These are phyloP conservation scores for Solanum sejunctum DNA, from an alignment of 257 asterid species.

Conservation along the genomic window DNA sequence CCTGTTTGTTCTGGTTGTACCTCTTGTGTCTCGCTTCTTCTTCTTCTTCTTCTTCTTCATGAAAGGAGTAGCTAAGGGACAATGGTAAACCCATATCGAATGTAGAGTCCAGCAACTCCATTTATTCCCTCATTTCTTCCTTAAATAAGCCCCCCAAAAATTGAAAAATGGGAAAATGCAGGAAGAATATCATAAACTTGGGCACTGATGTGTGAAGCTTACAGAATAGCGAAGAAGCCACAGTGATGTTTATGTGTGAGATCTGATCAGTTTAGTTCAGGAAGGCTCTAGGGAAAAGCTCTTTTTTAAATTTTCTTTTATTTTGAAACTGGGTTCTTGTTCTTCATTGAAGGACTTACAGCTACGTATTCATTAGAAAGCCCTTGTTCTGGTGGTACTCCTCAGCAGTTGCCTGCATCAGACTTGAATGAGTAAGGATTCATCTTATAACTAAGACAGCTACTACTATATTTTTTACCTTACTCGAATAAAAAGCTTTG, in stretches of 20 bases:
- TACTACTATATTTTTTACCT: background rate
- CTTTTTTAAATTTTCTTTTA: background rate
- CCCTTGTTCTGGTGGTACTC: conserved; percentile 40
- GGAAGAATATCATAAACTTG: background rate
- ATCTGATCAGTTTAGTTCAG: background rate
- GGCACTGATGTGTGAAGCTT: background rate
- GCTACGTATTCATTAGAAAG: conserved; percentile 57
- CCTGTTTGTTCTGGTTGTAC: background rate
- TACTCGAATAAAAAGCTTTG: background rate
- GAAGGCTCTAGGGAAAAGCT: background rate
- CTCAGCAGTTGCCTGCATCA: conserved; percentile 50
- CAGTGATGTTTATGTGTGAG: background rate
- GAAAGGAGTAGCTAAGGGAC: background rate
- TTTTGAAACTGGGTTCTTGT: conserved; percentile 5
- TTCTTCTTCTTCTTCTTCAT: background rate
- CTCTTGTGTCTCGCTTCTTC: background rate
- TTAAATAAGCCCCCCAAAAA: background rate
- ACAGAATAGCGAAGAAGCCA: background rate
- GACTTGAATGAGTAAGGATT: conserved; percentile 63
- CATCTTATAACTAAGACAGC: background rate
- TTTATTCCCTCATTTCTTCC: background rate
- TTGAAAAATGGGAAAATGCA: background rate
- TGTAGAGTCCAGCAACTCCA: background rate
- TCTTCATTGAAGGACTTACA: conserved; percentile 23
- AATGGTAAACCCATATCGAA: background rate